Evolutionary conservation across 257 asterid species (phyloP).

Genomic region (Apocynum venetum): DNA sequence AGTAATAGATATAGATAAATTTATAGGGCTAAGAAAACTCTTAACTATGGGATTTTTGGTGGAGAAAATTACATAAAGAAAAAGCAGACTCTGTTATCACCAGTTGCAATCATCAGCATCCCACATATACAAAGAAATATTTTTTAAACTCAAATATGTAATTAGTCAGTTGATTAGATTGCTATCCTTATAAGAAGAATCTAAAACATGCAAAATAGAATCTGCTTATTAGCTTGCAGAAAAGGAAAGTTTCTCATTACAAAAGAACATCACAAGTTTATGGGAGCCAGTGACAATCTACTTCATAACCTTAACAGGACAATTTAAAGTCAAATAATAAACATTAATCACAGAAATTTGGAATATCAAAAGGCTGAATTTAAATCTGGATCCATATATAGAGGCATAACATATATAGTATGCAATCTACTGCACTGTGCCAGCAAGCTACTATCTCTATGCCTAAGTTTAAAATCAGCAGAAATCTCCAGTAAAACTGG

Average conservation of each 20-base stretch:
- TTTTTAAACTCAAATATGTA: no score
- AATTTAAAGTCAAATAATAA: background rate
- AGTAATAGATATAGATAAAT: background rate
- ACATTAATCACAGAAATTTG: background rate
- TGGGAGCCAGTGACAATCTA: background rate
- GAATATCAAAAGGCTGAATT: background rate
- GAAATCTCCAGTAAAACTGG: no score
- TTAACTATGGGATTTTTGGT: no score
- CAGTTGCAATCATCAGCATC: no score
- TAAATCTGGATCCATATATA: background rate
- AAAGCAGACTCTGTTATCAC: no score
- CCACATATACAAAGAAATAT: no score
- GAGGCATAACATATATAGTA: background rate
- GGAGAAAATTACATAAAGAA: no score
- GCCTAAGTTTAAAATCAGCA: no score
- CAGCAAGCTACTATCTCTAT: background rate
- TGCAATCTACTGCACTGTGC: background rate
- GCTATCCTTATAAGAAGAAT: background rate
- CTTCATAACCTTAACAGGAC: background rate
- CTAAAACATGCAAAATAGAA: background rate
- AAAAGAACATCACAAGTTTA: background rate
- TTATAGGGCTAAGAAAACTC: background rate
- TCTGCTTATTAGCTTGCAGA: background rate
- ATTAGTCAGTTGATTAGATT: no score
- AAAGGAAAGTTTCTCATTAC: background rate